Evolutionary conservation across 805 yeast species (phyloP), one percentile per base, ranked within the genome.

Genomic region (Candida sithepensis): DNA sequence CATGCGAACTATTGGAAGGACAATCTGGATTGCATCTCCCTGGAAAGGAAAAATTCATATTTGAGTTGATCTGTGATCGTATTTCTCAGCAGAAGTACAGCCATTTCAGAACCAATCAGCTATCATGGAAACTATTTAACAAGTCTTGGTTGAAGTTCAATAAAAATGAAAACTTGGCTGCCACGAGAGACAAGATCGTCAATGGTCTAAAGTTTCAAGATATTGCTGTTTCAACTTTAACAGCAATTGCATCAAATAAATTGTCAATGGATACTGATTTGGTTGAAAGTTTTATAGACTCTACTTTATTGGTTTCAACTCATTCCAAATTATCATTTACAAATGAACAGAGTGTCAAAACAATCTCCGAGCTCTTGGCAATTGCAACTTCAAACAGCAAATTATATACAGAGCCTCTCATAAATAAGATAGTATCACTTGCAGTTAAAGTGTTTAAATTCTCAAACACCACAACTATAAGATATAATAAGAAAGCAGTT

Each of bases 61-160:
- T 84, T 43, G 87, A 82, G 42, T 67, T 85, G 30, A 50, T 85
- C 1, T 71, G 79, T 44, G 88, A 84, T 57, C 69, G 90, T 46
- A 62, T 85, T 57, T 75, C 76, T 47, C 87, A 81, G 47, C 50
- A 53, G 9, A 72, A 71, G 41, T 60, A 64, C n/a, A 51, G 61
- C 2, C 51, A 58, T 5, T 81, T 81, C 69, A 80, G 74, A 54
- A 59, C 47, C n/a, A 64, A 67, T 45, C 46, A 58, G 1, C 56
- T 61, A 2, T 64, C 77, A 2, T 85, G 92, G 92, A 47, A 50
- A 12, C 61, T 83, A 9, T 74, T 81, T 54, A 58, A 72, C 21
- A 54, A 58, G 18, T 47, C 57, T 2, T 66, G 69, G 70, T 26
- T 21, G 3, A 39, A 22, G n/a, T 52, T 62, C 32, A 49, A 49